phyloP scores from a whole-genome alignment of 2,329 filamentous ascomycete species.

The Blumeriella jaapii region DNA sequence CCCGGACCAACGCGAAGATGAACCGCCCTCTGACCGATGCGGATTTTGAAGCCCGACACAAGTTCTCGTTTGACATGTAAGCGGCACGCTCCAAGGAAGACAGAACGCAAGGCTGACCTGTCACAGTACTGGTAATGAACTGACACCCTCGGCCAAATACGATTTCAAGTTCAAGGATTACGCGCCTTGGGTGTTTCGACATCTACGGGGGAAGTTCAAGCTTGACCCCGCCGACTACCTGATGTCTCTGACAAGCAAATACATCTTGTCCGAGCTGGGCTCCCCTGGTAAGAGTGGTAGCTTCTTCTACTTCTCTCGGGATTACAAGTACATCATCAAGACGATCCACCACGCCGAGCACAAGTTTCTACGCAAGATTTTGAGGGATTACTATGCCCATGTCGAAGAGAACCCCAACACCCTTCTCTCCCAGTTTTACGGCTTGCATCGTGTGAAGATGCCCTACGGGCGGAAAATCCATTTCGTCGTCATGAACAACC shows the following conservation, averaged over 20 bases:
- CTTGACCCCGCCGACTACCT: conserved; percentile 96
- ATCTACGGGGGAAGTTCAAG: conserved; percentile 75
- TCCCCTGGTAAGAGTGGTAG: conserved; percentile 97
- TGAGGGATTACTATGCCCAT: conserved; percentile 89
- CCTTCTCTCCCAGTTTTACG: conserved; percentile 93
- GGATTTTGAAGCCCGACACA: conserved; percentile 90
- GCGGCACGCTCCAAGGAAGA: conserved; percentile 27
- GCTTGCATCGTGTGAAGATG: conserved; percentile 94
- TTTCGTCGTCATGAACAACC: conserved; percentile 99
- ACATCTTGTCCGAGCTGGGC: conserved; percentile 92
- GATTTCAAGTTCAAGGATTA: conserved; percentile 99
- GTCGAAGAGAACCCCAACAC: conserved; percentile 92
- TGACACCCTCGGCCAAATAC: conserved; percentile 96
- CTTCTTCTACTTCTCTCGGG: conserved; percentile 98
- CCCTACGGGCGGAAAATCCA: conserved; percentile 97
- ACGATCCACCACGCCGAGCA: conserved; percentile 95
- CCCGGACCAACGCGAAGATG: conserved; percentile 91
- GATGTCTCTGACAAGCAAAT: conserved; percentile 96
- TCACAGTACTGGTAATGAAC: conserved; percentile 77
- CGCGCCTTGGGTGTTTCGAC: conserved; percentile 97
- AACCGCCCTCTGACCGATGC: conserved; percentile 80
- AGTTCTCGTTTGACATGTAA: conserved; percentile 97
- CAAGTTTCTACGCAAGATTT: conserved; percentile 72
- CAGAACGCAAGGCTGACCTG: conserved; percentile 26
- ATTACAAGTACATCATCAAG: conserved; percentile 99